Evolutionary conservation across 73 alveolate genomes (phyloP).

Genomic region (Tetrahymena thermophila): DNA sequence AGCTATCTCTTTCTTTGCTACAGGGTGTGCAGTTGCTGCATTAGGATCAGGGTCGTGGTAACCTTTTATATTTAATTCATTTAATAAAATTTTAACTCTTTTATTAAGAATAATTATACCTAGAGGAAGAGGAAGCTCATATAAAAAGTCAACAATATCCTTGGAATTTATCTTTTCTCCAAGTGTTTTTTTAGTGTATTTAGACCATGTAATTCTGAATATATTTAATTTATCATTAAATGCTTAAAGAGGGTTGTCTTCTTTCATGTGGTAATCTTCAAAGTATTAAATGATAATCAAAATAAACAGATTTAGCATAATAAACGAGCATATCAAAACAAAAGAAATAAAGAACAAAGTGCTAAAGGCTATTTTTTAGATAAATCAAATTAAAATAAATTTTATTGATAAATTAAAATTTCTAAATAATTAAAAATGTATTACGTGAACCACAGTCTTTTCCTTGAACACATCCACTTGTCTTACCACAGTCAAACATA

Average conservation of each 20-base stretch:
- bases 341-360: slow-evolving; percentile 45
- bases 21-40: neutral
- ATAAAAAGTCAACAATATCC: slow-evolving; percentile 43
- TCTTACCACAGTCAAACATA: slow-evolving; percentile 51
- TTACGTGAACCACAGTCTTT: slow-evolving; percentile 23
- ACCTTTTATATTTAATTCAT: neutral
- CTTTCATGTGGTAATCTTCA: slow-evolving; percentile 54
- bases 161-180: slow-evolving; percentile 50
- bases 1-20: neutral
- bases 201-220: slow-evolving; percentile 46
- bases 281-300: slow-evolving; percentile 52
- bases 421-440: neutral
- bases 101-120: slow-evolving; percentile 29
- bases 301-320: slow-evolving; percentile 50
- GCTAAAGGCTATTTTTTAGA: neutral
- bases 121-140: slow-evolving; percentile 40
- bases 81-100: neutral
- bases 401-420: neutral
- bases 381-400: neutral
- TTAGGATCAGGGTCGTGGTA: neutral
- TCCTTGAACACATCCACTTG: slow-evolving; percentile 8
- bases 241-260: slow-evolving; percentile 42
- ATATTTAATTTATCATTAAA: slow-evolving; percentile 50
- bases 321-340: slow-evolving; percentile 40
- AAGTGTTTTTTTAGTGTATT: slow-evolving; percentile 21